Percentiles rank a stretch among this genome's conserved stretches.
phyloP scores from a whole-genome alignment of 208 protist species.

The Borovskyia barvae region DNA sequence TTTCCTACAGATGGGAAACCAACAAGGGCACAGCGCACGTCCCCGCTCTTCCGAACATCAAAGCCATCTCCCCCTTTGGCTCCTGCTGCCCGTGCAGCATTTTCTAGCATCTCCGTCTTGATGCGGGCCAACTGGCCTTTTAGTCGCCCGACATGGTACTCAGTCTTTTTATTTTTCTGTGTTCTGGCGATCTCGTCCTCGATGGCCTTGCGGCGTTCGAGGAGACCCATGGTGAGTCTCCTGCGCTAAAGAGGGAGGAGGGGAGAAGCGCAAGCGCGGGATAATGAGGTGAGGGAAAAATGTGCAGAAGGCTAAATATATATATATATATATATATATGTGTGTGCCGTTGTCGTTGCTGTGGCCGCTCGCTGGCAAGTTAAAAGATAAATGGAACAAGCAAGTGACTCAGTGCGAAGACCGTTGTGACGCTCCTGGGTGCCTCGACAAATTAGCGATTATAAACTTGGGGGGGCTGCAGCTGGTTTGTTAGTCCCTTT shows the following conservation, averaged over 20 bases:
- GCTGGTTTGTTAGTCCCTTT: too few species aligned
- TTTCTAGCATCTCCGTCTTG: slow-evolving; percentile 93
- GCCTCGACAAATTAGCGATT: too few species aligned
- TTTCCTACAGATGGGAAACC: slow-evolving; percentile 98
- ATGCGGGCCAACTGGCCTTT: slow-evolving; percentile 97
- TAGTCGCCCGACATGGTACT: slow-evolving; percentile 95
- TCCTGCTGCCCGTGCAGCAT: slow-evolving; percentile 69
- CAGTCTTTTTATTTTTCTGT: slow-evolving; percentile 99
- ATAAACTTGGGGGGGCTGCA: too few species aligned
- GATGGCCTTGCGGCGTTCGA: slow-evolving; percentile 97
- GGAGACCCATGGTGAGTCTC: slow-evolving; percentile 89
- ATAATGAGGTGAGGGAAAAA: background rate
- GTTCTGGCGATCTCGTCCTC: slow-evolving; percentile 97
- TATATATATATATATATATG: too few species aligned
- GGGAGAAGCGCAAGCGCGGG: background rate
- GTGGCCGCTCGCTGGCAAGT: too few species aligned
- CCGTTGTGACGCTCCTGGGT: too few species aligned
- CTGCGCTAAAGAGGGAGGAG: background rate
- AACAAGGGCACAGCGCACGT: slow-evolving; percentile 90
- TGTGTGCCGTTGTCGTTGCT: too few species aligned
- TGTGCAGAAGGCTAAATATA: background rate
- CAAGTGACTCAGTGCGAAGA: too few species aligned
- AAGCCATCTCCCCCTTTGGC: slow-evolving; percentile 87
- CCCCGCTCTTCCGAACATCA: slow-evolving; percentile 95
- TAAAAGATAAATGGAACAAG: too few species aligned